A percentile compares a stretch with the other conserved stretches of the same genome.
phyloP scores from a whole-genome alignment of 176 grass and related monocot species.

The Juncus effusus region DNA sequence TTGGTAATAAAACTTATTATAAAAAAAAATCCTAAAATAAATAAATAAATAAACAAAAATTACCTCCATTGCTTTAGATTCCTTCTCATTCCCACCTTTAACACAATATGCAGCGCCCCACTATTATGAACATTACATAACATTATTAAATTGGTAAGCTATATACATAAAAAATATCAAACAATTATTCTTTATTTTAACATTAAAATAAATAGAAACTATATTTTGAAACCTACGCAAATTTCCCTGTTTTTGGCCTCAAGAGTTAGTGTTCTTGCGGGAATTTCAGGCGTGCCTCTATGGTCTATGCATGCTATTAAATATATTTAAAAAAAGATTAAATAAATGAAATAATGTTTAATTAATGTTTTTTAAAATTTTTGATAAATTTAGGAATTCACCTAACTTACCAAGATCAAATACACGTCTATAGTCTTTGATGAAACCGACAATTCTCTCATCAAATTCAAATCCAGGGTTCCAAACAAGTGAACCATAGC shows the following conservation, averaged over 20 bases:
- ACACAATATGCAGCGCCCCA: conserved; percentile 46
- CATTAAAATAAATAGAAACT: neutral
- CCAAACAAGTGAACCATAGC: conserved; percentile 88
- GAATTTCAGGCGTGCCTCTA: conserved; percentile 68
- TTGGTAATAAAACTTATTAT: too few relatives aligned
- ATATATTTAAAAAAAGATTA: neutral
- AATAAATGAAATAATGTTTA: neutral
- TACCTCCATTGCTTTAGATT: conserved; percentile 38
- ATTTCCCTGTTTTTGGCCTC: conserved; percentile 55
- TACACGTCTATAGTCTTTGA: conserved; percentile 77
- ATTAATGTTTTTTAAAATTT: neutral
- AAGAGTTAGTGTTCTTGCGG: conserved; percentile 81
- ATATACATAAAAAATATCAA: neutral
- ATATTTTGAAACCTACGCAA: conserved; percentile 51
- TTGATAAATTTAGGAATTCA: neutral
- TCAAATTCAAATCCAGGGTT: conserved; percentile 91
- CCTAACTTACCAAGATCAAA: conserved; percentile 64
- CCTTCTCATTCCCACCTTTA: conserved; percentile 27
- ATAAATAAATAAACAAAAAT: neutral
- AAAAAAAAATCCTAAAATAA: neutral
- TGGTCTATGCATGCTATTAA: conserved; percentile 82
- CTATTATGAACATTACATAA: neutral
- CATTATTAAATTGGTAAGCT: neutral
- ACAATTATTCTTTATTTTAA: neutral
- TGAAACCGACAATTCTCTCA: conserved; percentile 70